A percentile compares a stretch with the other conserved stretches of the same genome.
These are phyloP conservation scores for Fusarium siculi DNA, from an alignment of 2,329 filamentous ascomycete species.

Conservation along the genomic window DNA sequence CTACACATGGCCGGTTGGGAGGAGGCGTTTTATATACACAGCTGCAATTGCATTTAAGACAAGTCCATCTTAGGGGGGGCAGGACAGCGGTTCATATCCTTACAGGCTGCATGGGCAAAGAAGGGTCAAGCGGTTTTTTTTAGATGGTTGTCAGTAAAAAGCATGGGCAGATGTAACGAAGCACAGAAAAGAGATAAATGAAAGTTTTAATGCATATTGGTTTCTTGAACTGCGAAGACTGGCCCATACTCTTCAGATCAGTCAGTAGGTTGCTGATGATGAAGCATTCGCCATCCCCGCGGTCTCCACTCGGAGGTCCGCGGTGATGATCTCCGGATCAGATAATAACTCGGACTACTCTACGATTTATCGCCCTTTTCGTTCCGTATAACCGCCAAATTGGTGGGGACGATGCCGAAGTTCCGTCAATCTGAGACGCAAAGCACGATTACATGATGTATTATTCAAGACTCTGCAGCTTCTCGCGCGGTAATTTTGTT, in stretches of 20 bases:
- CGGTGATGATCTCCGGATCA: neutral
- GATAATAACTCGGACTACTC: neutral
- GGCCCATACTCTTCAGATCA: neutral
- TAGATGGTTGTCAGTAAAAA: conserved; percentile 45
- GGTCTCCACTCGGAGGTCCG: neutral
- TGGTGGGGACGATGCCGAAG: conserved; percentile 17
- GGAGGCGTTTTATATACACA: conserved; percentile 46
- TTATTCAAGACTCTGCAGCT: neutral
- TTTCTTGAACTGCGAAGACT: neutral
- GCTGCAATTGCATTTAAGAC: conserved; percentile 42
- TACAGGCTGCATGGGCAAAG: conserved; percentile 41
- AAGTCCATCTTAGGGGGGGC: conserved; percentile 37
- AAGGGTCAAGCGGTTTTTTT: conserved; percentile 40
- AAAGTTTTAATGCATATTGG: conserved; percentile 40
- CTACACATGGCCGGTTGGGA: conserved; percentile 42
- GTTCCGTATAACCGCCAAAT: neutral
- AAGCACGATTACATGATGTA: conserved; percentile 20
- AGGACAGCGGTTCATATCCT: conserved; percentile 40
- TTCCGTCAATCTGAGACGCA: conserved; percentile 34
- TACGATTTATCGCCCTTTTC: neutral
- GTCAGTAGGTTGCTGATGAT: neutral
- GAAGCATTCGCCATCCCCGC: neutral
- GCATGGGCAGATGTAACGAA: conserved; percentile 45
- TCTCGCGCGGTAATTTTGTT: neutral
- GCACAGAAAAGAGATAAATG: conserved; percentile 44